These are phyloP conservation scores for Sporothrix variecibatus DNA, from an alignment of 2,329 filamentous ascomycete species.

Conservation along the genomic window DNA sequence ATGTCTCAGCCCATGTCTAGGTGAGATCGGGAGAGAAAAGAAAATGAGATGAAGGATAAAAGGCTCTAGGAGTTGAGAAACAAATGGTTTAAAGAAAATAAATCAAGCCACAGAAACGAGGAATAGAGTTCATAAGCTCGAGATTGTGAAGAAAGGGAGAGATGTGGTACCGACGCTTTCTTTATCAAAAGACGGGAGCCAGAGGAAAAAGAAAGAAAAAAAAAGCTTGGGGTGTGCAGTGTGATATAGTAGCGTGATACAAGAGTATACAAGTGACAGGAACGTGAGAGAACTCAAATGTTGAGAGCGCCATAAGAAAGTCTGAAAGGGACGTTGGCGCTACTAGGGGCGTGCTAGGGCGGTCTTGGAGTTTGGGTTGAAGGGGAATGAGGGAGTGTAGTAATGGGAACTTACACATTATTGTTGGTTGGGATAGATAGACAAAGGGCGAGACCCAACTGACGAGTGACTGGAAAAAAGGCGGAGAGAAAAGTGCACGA, in stretches of 20 bases:
- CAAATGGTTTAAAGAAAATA: background rate
- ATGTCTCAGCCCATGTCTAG: slow-evolving; percentile 20
- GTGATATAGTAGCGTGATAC: slow-evolving; percentile 16
- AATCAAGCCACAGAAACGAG: background rate
- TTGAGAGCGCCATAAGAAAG: background rate
- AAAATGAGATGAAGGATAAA: background rate
- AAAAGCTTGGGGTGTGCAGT: slow-evolving; percentile 1
- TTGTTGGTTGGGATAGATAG: background rate
- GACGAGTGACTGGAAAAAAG: slow-evolving; percentile 2
- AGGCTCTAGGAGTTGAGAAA: background rate
- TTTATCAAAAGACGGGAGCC: slow-evolving; percentile 11
- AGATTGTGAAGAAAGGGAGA: background rate
- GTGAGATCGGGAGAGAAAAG: background rate
- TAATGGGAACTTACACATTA: slow-evolving; percentile 13
- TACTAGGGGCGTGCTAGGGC: background rate
- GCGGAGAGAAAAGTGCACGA: background rate
- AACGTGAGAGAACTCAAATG: background rate
- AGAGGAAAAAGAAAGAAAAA: background rate
- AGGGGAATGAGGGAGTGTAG: background rate
- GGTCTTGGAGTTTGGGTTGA: slow-evolving; percentile 4
- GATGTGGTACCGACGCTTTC: background rate
- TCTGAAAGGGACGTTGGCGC: background rate
- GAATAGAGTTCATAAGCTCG: background rate
- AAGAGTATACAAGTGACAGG: background rate
- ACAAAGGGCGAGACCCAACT: background rate